Evolutionary conservation across 352 stramenopile species (phyloP).

Genomic region (Thalassiosira ordinaria): DNA sequence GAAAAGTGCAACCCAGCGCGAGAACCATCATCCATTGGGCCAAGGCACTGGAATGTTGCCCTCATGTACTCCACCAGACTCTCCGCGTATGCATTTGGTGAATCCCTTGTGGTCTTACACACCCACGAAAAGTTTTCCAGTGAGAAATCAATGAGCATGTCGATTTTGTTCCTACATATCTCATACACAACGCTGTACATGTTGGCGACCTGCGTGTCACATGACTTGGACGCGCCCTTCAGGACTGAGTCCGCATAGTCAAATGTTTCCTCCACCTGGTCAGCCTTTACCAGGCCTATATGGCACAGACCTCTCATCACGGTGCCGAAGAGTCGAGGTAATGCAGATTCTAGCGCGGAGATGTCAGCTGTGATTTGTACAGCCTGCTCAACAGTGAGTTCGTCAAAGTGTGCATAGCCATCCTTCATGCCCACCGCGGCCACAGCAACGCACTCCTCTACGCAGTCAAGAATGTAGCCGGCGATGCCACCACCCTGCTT

Average conservation of each 20-base stretch:
- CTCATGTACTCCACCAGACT: constrained; percentile 83
- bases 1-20: constrained; percentile 83
- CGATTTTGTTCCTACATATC: constrained; percentile 84
- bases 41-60: constrained; percentile 79
- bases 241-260: constrained; percentile 80
- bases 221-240: constrained; percentile 79
- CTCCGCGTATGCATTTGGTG: constrained; percentile 82
- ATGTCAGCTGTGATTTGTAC: constrained; percentile 86
- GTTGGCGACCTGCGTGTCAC: constrained; percentile 80
- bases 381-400: constrained; percentile 81
- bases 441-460: constrained; percentile 83
- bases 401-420: constrained; percentile 76
- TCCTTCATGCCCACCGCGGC: constrained; percentile 84
- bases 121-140: constrained; percentile 85
- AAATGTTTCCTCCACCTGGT: constrained; percentile 83
- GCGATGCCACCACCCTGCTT: constrained; percentile 78
- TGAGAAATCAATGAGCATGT: constrained; percentile 83
- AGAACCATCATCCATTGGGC: constrained; percentile 84
- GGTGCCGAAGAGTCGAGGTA: constrained; percentile 81
- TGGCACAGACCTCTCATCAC: constrained; percentile 84
- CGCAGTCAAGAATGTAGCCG: constrained; percentile 83
- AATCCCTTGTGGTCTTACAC: constrained; percentile 70
- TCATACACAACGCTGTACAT: constrained; percentile 86
- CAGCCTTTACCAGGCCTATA: constrained; percentile 77
- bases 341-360: constrained; percentile 71